These are phyloP conservation scores for Agrocybe praecox DNA, from an alignment of 768 basidiomycete genomes.

Conservation along the genomic window DNA sequence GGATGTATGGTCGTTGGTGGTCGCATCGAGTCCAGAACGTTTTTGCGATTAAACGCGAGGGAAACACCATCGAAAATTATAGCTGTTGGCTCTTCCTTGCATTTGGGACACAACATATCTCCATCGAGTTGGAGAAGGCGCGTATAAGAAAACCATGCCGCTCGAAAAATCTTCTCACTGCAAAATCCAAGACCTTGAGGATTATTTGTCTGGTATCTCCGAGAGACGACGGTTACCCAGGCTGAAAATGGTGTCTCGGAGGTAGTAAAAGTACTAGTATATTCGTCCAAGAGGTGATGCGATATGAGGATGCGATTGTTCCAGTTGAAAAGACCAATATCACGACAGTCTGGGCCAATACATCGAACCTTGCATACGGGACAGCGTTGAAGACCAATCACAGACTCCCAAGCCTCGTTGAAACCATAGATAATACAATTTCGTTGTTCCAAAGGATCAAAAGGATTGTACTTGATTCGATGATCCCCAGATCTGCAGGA, in stretches of 20 bases:
- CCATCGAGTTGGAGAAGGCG: too few relatives aligned
- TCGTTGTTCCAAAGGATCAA: not conserved
- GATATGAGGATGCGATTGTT: slow-evolving; percentile 31
- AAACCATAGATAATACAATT: slow-evolving; percentile 16
- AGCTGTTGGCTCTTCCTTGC: too few relatives aligned
- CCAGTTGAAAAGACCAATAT: slow-evolving; percentile 33
- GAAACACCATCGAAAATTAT: too few relatives aligned
- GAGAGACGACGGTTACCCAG: slow-evolving; percentile 22
- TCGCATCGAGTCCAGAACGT: too few relatives aligned
- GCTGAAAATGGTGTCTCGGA: slow-evolving; percentile 37
- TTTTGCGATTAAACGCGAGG: too few relatives aligned
- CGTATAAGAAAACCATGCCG: too few relatives aligned
- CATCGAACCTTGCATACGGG: slow-evolving; percentile 13
- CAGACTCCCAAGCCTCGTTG: not conserved
- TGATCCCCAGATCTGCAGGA: not conserved
- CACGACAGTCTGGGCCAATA: slow-evolving; percentile 31
- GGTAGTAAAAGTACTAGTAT: slow-evolving; percentile 28
- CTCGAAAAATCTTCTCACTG: too few relatives aligned
- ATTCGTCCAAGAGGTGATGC: slow-evolving; percentile 35
- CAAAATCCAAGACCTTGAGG: not conserved
- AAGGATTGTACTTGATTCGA: not conserved
- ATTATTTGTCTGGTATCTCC: slow-evolving; percentile 18
- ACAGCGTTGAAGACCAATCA: slow-evolving; percentile 20
- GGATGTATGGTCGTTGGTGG: too few relatives aligned
- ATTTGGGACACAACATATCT: too few relatives aligned